Conservation (phyloP, 805 yeast species). For the Metschnikowia dekortorum region DNA sequence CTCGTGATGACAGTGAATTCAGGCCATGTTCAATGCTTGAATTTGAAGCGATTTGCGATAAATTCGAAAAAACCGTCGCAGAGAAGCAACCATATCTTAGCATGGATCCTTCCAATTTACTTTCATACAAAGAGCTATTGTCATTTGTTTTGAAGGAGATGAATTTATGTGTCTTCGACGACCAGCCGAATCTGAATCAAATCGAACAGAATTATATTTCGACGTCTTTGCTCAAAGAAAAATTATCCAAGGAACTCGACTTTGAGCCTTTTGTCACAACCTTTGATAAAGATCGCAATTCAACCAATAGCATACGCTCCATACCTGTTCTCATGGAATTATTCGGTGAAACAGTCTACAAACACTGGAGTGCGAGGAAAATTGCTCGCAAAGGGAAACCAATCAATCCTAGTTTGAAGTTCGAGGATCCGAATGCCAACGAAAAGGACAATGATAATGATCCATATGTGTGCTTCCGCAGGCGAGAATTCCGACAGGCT, state of each 20-base stretch:
- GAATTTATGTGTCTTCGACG: slow-evolving; percentile 22
- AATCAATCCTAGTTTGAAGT: slow-evolving; percentile 70
- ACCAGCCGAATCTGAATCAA: slow-evolving; percentile 20
- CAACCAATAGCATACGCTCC: slow-evolving; percentile 35
- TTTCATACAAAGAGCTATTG: slow-evolving; percentile 65
- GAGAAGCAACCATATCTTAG: slow-evolving; percentile 85
- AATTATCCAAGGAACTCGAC: slow-evolving; percentile 52
- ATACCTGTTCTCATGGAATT: slow-evolving; percentile 44
- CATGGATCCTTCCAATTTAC: slow-evolving; percentile 76
- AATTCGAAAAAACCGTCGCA: slow-evolving; percentile 67
- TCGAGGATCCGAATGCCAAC: slow-evolving; percentile 69
- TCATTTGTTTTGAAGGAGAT: slow-evolving; percentile 40
- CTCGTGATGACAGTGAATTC: slow-evolving; percentile 12
- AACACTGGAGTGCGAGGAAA: slow-evolving; percentile 78
- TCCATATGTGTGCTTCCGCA: slow-evolving; percentile 92
- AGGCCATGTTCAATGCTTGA: slow-evolving; percentile 67
- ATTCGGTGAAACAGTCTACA: slow-evolving; percentile 67
- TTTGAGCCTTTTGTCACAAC: slow-evolving; percentile 55
- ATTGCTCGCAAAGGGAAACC: slow-evolving; percentile 64
- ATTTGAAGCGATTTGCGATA: slow-evolving; percentile 72
- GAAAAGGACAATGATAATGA: slow-evolving; percentile 85
- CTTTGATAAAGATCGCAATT: slow-evolving; percentile 43
- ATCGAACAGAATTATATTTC: slow-evolving; percentile 38
- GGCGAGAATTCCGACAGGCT: slow-evolving; percentile 92
- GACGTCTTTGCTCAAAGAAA: slow-evolving; percentile 53